phyloP scores from a whole-genome alignment of 345 rosid species.

The Populus alba region DNA sequence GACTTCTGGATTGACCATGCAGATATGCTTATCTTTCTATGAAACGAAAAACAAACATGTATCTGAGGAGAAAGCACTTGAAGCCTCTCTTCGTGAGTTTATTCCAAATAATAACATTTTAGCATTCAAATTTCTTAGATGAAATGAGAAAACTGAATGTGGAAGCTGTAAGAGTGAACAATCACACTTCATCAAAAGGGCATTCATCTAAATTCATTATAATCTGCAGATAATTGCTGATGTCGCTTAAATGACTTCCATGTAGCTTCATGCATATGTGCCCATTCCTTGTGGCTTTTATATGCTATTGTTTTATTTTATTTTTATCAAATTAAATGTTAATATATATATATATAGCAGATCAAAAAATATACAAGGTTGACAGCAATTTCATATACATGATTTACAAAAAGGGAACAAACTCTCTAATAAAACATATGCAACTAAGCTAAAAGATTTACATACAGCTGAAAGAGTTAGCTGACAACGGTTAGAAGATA shows the following conservation, averaged over 20 bases:
- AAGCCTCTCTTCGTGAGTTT: conserved; percentile 81
- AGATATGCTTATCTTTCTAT: conserved; percentile 89
- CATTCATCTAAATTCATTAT: too few species aligned
- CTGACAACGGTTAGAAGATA: too few species aligned
- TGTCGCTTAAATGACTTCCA: too few species aligned
- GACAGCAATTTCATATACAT: too few species aligned
- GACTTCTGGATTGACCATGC: conserved; percentile 19
- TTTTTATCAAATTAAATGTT: too few species aligned
- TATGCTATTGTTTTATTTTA: not conserved
- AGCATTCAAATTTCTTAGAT: not conserved
- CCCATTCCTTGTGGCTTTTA: not conserved
- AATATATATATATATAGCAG: too few species aligned
- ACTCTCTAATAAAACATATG: too few species aligned
- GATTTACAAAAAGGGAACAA: too few species aligned
- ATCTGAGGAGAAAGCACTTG: conserved; percentile 68
- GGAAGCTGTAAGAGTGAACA: not conserved
- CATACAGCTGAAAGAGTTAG: too few species aligned
- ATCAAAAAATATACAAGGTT: too few species aligned
- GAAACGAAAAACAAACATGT: conserved; percentile 83
- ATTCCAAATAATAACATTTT: conserved; percentile 76
- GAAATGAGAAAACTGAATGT: not conserved
- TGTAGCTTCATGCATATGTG: not conserved
- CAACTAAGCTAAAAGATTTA: too few species aligned
- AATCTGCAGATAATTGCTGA: not conserved
- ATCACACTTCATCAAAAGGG: not conserved